phyloP scores from a whole-genome alignment of 768 basidiomycete species.

The Pisolithus sp. region DNA sequence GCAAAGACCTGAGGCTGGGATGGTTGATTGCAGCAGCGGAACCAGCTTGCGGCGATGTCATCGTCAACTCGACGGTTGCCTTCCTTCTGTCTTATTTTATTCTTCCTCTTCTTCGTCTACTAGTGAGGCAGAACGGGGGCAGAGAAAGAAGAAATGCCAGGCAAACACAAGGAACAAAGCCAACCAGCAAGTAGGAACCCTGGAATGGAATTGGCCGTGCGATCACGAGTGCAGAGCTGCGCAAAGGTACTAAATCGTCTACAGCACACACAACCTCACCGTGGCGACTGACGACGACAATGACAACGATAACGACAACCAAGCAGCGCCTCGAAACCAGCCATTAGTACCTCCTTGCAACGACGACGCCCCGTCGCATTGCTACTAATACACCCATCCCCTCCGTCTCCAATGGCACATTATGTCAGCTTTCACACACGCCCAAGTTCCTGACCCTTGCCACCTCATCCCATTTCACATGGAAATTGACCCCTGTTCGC shows the following conservation, averaged over 20 bases:
- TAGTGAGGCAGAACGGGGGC: background rate
- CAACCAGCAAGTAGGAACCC: background rate
- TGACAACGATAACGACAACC: background rate
- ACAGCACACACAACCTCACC: background rate
- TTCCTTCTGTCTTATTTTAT: too few species aligned
- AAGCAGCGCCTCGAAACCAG: background rate
- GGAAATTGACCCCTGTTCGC: too few species aligned
- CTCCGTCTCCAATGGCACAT: background rate
- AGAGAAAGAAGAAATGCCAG: background rate
- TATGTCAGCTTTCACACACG: conserved; percentile 3
- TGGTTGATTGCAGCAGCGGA: conserved; percentile 25
- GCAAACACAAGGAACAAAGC: background rate
- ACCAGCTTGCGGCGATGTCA: conserved; percentile 42
- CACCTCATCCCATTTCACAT: too few species aligned
- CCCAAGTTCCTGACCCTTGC: too few species aligned
- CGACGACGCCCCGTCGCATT: too few species aligned
- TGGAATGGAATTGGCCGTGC: background rate
- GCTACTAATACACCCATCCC: too few species aligned
- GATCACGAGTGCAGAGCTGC: background rate
- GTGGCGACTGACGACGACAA: background rate
- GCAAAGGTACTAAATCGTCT: background rate
- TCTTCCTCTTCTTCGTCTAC: background rate
- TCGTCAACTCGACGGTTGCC: conserved; percentile 11
- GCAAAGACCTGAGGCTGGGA: conserved; percentile 33
- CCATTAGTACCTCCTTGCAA: background rate